Evolutionary conservation across 2,329 filamentous ascomycete species (phyloP).

Genomic region (Tympanopsis confertula): DNA sequence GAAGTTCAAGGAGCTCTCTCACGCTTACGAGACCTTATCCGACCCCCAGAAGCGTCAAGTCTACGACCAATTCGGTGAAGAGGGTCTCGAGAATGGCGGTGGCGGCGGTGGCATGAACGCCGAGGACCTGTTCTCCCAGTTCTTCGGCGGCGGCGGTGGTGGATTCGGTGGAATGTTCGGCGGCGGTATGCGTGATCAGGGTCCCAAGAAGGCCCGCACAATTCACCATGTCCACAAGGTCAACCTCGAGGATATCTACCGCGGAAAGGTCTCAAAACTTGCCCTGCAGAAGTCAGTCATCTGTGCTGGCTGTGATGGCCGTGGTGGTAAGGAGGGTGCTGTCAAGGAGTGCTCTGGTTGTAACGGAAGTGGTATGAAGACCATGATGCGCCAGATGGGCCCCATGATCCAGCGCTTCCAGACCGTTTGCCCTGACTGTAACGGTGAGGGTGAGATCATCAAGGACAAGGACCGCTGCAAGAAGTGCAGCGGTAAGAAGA

Average conservation of each 20-base stretch:
- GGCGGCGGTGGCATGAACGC: conserved; percentile 69
- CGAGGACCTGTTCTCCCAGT: conserved; percentile 91
- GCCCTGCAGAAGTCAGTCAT: conserved; percentile 95
- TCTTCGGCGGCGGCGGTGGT: conserved; percentile 69
- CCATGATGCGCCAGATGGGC: conserved; percentile 99
- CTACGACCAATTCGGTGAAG: conserved; percentile 97
- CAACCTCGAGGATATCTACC: conserved; percentile 93
- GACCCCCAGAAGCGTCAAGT: conserved; percentile 82
- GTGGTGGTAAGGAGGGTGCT: conserved; percentile 94
- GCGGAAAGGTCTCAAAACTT: conserved; percentile 93
- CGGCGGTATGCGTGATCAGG: conserved; percentile 61
- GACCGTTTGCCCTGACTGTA: conserved; percentile 95
- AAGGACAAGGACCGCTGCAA: conserved; percentile 97
- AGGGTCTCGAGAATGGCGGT: conserved; percentile 74
- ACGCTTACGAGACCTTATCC: conserved; percentile 89
- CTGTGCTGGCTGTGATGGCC: conserved; percentile 85
- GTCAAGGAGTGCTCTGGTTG: conserved; percentile 86
- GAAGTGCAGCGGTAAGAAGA: conserved; percentile 94
- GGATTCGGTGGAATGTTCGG: conserved; percentile 72
- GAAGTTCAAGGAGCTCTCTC: conserved; percentile 96
- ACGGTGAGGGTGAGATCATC: conserved; percentile 92
- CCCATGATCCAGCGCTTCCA: conserved; percentile 99
- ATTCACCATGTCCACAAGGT: conserved; percentile 99
- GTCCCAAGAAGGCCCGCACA: conserved; percentile 82
- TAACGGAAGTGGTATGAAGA: conserved; percentile 95